Evolutionary conservation across 306 rosid species (phyloP).

Genomic region (Sphenostylis stenocarpa): DNA sequence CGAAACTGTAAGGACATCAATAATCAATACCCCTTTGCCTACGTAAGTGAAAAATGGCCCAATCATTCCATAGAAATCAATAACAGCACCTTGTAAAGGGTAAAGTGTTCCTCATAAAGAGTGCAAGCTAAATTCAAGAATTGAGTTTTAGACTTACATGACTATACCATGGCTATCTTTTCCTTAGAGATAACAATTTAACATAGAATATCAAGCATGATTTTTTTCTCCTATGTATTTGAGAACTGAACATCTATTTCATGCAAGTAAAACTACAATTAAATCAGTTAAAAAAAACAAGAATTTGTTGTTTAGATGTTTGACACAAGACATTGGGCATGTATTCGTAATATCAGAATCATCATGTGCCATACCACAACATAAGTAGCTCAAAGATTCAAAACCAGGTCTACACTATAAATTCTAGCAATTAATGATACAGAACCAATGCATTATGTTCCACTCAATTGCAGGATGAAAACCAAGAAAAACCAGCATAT

Average conservation of each 20-base stretch:
- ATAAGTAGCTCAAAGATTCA: constrained; percentile 18
- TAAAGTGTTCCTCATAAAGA: not conserved
- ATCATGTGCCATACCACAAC: constrained; percentile 15
- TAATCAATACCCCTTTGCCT: not conserved
- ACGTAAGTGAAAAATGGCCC: constrained; percentile 12
- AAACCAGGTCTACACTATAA: not conserved
- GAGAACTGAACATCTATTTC: not conserved
- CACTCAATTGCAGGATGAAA: constrained; percentile 18
- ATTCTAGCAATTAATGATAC: not conserved
- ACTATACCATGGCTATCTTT: constrained; percentile 20
- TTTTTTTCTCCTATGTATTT: not conserved
- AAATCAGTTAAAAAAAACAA: constrained; percentile 15
- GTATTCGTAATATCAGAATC: constrained; percentile 25
- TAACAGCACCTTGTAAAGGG: not conserved
- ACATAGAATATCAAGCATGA: constrained; percentile 3
- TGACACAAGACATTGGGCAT: constrained; percentile 4
- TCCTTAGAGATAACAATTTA: constrained; percentile 2
- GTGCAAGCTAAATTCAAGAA: constrained; percentile 19
- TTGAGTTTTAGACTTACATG: constrained; percentile 7
- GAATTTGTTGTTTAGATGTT: constrained; percentile 22
- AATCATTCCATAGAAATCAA: constrained; percentile 19
- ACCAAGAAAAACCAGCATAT: constrained; percentile 12
- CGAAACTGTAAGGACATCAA: constrained; percentile 2
- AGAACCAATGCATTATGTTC: not conserved
- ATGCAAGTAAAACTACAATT: constrained; percentile 2